Conservation (phyloP, 257 asterid genomes). For the Hygrophila difformis region DNA sequence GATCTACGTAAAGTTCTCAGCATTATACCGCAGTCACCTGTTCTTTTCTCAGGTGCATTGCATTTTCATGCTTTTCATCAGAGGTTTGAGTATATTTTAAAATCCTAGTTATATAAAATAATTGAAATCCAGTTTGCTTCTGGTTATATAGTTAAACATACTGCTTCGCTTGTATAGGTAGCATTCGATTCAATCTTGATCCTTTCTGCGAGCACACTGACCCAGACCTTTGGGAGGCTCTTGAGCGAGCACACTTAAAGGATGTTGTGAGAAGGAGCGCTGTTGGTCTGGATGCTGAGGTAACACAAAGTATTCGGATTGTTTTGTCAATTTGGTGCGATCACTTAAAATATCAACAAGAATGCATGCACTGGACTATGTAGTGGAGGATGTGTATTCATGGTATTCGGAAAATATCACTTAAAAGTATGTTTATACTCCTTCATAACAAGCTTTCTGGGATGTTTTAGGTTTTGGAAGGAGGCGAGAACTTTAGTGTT, state of each 20-base stretch:
- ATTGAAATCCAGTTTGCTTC: not conserved
- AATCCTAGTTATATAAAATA: too few species aligned
- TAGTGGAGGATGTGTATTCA: too few species aligned
- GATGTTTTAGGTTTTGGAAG: constrained; percentile 59
- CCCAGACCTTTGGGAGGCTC: constrained; percentile 80
- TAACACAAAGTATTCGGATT: too few species aligned
- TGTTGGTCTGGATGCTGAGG: constrained; percentile 83
- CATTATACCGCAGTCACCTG: constrained; percentile 79
- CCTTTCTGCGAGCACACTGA: constrained; percentile 81
- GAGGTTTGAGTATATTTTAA: not conserved
- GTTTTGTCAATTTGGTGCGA: too few species aligned
- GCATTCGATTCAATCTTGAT: constrained; percentile 77
- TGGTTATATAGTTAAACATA: not conserved
- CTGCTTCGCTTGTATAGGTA: too few species aligned
- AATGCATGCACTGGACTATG: too few species aligned
- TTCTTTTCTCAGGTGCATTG: constrained; percentile 64
- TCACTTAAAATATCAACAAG: too few species aligned
- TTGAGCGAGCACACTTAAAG: constrained; percentile 79
- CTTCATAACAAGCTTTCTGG: too few species aligned
- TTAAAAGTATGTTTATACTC: too few species aligned
- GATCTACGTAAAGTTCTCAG: constrained; percentile 62
- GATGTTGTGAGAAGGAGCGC: constrained; percentile 60
- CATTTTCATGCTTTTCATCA: constrained; percentile 11
- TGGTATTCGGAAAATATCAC: not conserved
- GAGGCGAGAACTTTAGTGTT: constrained; percentile 83